These are phyloP conservation scores for Hortiboletus rubellus DNA, from an alignment of 1,284 basidiomycete genomes.

Conservation along the genomic window DNA sequence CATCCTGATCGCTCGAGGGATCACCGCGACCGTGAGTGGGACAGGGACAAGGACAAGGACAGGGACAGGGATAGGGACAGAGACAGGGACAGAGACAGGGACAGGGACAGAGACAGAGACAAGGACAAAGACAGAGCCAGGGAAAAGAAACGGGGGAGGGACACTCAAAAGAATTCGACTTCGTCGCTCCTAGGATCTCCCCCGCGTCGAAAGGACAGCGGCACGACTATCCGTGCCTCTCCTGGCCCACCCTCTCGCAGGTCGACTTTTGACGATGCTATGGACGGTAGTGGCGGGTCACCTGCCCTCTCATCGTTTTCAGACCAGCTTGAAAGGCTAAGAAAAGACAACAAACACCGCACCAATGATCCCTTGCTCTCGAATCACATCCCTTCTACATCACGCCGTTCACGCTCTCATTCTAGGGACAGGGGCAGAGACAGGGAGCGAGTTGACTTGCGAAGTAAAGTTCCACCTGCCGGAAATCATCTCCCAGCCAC, in stretches of 20 bases:
- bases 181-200: slow-evolving; percentile 12
- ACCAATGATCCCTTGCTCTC: slow-evolving; percentile 8
- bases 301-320: slow-evolving; percentile 28
- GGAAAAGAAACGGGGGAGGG: not conserved
- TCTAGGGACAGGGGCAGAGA: slow-evolving; percentile 17
- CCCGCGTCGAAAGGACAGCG: slow-evolving; percentile 22
- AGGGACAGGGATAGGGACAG: not conserved
- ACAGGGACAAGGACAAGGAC: slow-evolving; percentile 6
- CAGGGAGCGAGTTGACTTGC: not conserved
- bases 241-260: slow-evolving; percentile 15
- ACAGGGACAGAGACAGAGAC: not conserved
- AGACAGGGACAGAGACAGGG: not conserved
- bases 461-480: slow-evolving; percentile 5
- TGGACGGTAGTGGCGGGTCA: slow-evolving; percentile 18
- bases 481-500: not conserved
- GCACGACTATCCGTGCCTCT: slow-evolving; percentile 8
- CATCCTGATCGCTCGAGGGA: slow-evolving; percentile 15
- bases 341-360: slow-evolving; percentile 16
- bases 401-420: slow-evolving; percentile 16
- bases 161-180: slow-evolving; percentile 11
- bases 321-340: slow-evolving; percentile 25
- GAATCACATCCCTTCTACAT: slow-evolving; percentile 1
- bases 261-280: slow-evolving; percentile 15
- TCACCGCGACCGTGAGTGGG: slow-evolving; percentile 14
- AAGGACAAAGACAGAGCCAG: not conserved